Evolutionary conservation across 768 basidiomycete species (phyloP).

Genomic region (Cystobasidium ongulense): DNA sequence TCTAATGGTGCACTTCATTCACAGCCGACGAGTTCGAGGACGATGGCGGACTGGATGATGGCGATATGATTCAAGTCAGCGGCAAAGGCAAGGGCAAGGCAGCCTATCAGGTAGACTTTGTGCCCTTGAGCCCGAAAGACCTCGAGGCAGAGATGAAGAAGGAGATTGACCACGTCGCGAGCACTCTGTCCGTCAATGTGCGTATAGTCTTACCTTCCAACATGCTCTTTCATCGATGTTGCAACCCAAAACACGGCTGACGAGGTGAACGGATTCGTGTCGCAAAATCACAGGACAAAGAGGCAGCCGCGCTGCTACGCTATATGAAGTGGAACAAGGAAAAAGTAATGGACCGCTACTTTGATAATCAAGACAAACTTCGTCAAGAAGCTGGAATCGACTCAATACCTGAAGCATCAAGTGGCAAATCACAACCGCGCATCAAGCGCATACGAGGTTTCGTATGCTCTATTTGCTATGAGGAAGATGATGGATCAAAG

Average conservation of each 20-base stretch:
- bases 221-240: not conserved
- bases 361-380: constrained; percentile 74
- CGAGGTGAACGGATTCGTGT: not conserved
- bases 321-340: constrained; percentile 92
- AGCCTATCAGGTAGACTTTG: constrained; percentile 77
- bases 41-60: constrained; percentile 21
- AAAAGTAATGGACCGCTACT: constrained; percentile 78
- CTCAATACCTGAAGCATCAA: not conserved
- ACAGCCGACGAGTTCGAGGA: not conserved
- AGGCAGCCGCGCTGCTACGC: constrained; percentile 69
- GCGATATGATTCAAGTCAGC: constrained; percentile 39
- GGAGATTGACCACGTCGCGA: constrained; percentile 77
- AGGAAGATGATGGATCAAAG: constrained; percentile 54
- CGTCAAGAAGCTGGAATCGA: constrained; percentile 65
- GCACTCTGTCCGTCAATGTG: constrained; percentile 81
- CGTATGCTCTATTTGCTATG: constrained; percentile 89
- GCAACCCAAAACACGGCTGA: not conserved
- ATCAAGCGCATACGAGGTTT: constrained; percentile 53
- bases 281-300: constrained; percentile 51
- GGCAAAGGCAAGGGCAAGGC: constrained; percentile 53
- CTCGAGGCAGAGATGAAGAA: constrained; percentile 69
- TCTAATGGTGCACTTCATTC: too few relatives aligned
- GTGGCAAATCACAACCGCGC: constrained; percentile 41
- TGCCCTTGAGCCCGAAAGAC: constrained; percentile 61
- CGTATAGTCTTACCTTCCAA: constrained; percentile 45